These are phyloP conservation scores for Botrytis elliptica DNA, from an alignment of 2,329 filamentous ascomycete genomes.

Conservation along the genomic window DNA sequence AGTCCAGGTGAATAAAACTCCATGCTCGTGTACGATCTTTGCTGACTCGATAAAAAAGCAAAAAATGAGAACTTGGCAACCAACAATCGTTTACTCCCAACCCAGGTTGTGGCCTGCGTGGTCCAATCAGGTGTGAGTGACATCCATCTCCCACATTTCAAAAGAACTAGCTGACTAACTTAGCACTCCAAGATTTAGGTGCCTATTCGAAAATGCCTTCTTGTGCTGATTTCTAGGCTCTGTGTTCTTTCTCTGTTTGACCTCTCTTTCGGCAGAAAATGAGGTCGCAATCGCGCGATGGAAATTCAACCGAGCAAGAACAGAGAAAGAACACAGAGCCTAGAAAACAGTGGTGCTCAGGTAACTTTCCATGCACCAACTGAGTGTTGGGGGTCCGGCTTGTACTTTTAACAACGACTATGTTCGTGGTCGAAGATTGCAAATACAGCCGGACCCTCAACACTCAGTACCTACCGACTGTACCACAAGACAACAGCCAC, in stretches of 20 bases:
- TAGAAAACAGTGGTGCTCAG: not conserved
- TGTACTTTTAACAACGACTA: not conserved
- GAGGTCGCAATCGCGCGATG: not conserved
- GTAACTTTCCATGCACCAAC: constrained; percentile 38
- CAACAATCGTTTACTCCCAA: not conserved
- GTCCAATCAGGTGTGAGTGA: not conserved
- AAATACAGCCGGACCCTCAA: not conserved
- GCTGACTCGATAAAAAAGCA: not conserved
- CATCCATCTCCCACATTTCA: too few relatives aligned
- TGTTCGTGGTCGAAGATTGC: not conserved
- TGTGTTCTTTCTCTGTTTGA: not conserved
- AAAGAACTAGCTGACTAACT: not conserved
- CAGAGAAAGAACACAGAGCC: not conserved
- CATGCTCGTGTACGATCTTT: not conserved
- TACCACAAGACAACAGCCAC: not conserved
- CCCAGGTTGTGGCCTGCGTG: not conserved
- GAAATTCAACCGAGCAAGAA: not conserved
- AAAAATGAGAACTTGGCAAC: not conserved
- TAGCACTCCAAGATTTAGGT: not conserved
- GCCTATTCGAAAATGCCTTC: not conserved
- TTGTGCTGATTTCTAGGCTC: too few relatives aligned
- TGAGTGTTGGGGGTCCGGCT: constrained; percentile 30
- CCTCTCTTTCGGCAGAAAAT: not conserved
- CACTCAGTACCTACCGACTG: not conserved
- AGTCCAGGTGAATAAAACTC: too few relatives aligned